Base-by-base conservation (phyloP, 2,329 filamentous ascomycete species). In the Pseudogymnoascus sp. region DNA sequence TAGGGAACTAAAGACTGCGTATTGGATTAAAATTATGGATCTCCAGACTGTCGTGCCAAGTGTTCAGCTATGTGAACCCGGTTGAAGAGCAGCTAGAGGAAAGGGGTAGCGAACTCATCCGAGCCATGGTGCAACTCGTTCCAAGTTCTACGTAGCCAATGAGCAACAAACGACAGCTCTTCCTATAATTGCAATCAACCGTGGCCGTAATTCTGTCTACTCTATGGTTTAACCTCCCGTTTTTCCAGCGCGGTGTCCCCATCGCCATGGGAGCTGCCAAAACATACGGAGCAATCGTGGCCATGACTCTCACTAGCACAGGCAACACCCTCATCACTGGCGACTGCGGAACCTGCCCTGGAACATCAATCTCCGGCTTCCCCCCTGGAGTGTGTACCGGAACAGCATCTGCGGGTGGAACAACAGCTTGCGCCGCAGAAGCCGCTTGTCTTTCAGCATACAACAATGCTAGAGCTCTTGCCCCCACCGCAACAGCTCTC, bases 401-500 rank as follows among this genome's bases (percentile, higher is more conserved):
- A 14, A 47, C 21, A 14, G 63, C 33, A 19, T 59, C 61, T 40
- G 62, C 64, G 1, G 64, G 62, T n/a, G 59, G 40, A 10, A 65
- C 62, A 4, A 19, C 59, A 6, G 64, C 64, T n/a, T 63, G 62
- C 62, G 33, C 37, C 11, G 64, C 62, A 19, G 64, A 64, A 59
- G 64, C 56, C n/a, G 62, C 62, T 16, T 65, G 64, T 37, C 62
- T 65, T 24, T 53, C 64, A 26, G 62, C 64, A 6, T 65, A 65
- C 62, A 65, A 65, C 26, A 38, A 60, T 29, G 62, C 64, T 11
- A 7, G 11, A 44, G 64, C 31, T 6, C 26, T 40, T n/a, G 33
- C 26, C 11, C 33, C 64, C 13, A 61, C 64, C 11, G 38, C 38
- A 42, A 16, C 2, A 7, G 37, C 62, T 16, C 64, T 65, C 35